A percentile compares a stretch with the other conserved stretches of the same genome.
phyloP scores from a whole-genome alignment of 768 basidiomycete species.

The Termitomyces sp. region DNA sequence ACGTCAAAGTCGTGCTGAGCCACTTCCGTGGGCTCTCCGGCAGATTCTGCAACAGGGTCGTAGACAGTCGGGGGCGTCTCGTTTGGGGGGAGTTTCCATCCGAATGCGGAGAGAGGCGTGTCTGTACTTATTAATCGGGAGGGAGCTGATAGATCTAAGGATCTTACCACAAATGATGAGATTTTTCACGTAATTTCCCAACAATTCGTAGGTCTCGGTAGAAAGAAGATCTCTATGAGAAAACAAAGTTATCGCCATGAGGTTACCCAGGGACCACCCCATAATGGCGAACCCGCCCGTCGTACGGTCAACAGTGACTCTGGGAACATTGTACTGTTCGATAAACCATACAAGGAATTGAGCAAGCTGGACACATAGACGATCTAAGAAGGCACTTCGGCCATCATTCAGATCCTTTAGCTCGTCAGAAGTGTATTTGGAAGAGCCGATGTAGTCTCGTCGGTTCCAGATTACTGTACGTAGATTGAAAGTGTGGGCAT shows the following conservation, averaged over 20 bases:
- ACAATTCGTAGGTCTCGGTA: constrained; percentile 11
- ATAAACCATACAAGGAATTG: constrained; percentile 24
- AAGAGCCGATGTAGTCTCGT: constrained; percentile 27
- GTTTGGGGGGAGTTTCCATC: constrained; percentile 16
- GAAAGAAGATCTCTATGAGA: constrained; percentile 17
- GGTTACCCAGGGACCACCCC: constrained; percentile 33
- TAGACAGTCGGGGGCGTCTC: constrained; percentile 11
- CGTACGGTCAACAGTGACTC: constrained; percentile 16
- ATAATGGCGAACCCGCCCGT: constrained; percentile 28
- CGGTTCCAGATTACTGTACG: constrained; percentile 24
- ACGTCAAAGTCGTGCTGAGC: constrained; percentile 15
- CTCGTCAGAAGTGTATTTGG: constrained; percentile 24
- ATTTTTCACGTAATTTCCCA: constrained; percentile 24
- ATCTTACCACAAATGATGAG: constrained; percentile 27
- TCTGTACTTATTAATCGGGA: constrained; percentile 17
- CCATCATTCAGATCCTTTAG: constrained; percentile 22
- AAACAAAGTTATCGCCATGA: constrained; percentile 22
- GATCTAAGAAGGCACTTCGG: constrained; percentile 18
- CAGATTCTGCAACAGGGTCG: background rate
- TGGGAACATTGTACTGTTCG: constrained; percentile 19
- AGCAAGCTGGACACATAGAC: constrained; percentile 18
- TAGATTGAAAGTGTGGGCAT: constrained; percentile 19
- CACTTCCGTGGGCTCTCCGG: constrained; percentile 11
- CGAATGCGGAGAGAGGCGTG: constrained; percentile 24
- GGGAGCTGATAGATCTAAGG: background rate